phyloP scores from a whole-genome alignment of 2,329 filamentous ascomycete genomes.

The Colletotrichum tamarilloi region DNA sequence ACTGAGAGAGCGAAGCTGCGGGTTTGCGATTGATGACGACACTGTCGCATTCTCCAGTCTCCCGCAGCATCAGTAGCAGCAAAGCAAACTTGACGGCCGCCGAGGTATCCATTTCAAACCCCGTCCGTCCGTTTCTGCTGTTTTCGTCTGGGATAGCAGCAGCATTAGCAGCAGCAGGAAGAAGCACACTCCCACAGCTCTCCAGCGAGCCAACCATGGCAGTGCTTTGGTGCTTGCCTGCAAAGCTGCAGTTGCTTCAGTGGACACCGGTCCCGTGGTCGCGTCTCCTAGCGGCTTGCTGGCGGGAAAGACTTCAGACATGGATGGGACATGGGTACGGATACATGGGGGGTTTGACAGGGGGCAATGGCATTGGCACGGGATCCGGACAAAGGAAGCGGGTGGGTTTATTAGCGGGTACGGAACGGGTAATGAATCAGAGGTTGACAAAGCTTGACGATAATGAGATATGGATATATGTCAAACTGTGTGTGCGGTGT shows the following conservation, averaged over 20 bases:
- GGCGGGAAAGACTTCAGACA: not conserved
- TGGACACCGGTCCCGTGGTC: constrained; percentile 1
- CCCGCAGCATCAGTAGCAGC: not conserved
- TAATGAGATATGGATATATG: not conserved
- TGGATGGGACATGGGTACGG: not conserved
- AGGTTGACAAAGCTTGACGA: not conserved
- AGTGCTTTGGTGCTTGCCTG: not conserved
- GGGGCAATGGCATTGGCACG: not conserved
- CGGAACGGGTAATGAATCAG: not conserved
- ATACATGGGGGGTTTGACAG: constrained; percentile 1
- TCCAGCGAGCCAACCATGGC: not conserved
- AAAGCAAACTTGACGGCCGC: not conserved
- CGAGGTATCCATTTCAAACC: not conserved
- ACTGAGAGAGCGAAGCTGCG: not conserved
- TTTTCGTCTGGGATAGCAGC: not conserved
- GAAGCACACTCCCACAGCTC: not conserved
- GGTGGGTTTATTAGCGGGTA: not conserved
- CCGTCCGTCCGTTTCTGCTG: not conserved
- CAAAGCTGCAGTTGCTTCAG: not conserved
- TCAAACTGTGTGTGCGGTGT: constrained; percentile 1
- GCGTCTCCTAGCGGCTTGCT: not conserved
- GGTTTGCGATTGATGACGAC: constrained; percentile 10
- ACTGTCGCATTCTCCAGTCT: not conserved
- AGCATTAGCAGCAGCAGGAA: not conserved
- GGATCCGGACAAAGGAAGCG: not conserved